These are phyloP conservation scores for Aspergillus quadricinctus DNA, from an alignment of 2,329 filamentous ascomycete species.

Conservation along the genomic window DNA sequence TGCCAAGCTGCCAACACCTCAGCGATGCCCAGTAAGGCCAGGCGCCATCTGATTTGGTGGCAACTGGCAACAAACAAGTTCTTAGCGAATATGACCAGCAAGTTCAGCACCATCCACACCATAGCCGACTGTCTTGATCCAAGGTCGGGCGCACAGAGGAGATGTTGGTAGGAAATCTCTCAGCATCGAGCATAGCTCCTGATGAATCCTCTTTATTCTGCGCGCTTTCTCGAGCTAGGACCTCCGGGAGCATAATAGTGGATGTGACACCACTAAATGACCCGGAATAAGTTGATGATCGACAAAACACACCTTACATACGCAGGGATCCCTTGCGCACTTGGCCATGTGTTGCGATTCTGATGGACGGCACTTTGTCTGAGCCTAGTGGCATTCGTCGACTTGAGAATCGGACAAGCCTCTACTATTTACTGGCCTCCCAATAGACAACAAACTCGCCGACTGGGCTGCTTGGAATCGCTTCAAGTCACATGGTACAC, in stretches of 20 bases:
- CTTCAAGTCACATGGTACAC: background rate
- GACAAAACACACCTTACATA: background rate
- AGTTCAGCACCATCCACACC: background rate
- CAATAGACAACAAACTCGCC: background rate
- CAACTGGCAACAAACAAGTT: background rate
- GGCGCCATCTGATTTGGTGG: no score
- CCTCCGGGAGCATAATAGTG: background rate
- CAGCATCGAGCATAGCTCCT: background rate
- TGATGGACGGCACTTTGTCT: background rate
- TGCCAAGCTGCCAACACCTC: background rate
- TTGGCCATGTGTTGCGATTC: background rate
- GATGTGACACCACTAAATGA: background rate
- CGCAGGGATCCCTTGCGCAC: background rate
- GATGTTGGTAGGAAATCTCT: no score
- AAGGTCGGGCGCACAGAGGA: no score
- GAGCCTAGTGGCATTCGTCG: background rate
- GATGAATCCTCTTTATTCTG: background rate
- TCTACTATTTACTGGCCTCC: background rate
- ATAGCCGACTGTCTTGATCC: background rate
- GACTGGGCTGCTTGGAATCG: no score
- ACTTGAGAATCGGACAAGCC: background rate
- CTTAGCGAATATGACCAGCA: background rate
- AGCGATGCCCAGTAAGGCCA: background rate
- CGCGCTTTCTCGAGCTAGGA: background rate
- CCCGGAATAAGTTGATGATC: background rate